phyloP scores from a whole-genome alignment of 1,139 yeast genomes.

The Taphrina communis region DNA sequence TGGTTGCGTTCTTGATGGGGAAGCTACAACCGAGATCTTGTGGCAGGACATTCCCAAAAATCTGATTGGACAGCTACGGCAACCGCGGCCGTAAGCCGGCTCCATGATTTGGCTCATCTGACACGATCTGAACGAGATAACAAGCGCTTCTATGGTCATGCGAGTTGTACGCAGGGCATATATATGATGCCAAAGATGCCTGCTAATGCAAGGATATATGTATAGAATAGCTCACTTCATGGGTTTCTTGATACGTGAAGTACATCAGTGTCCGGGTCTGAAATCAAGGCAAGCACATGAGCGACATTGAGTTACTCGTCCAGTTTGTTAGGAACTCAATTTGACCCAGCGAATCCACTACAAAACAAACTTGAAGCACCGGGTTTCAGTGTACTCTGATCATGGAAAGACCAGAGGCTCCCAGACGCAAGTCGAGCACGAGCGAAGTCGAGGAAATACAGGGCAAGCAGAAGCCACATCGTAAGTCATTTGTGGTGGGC shows the following conservation, averaged over 20 bases:
- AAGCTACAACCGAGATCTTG: constrained; percentile 1
- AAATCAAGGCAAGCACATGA: too few species aligned
- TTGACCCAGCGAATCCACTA: neutral
- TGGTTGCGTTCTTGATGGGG: neutral
- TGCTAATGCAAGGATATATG: too few species aligned
- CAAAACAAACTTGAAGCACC: neutral
- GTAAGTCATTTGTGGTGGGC: constrained; percentile 33
- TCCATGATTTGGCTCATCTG: neutral
- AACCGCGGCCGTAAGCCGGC: neutral
- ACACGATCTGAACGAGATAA: neutral
- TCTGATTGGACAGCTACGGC: neutral
- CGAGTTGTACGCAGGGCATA: too few species aligned
- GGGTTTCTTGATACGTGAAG: too few species aligned
- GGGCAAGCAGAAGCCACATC: constrained; percentile 23
- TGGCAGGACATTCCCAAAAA: neutral
- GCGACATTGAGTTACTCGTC: too few species aligned
- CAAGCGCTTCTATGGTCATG: neutral
- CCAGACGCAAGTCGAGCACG: constrained; percentile 36
- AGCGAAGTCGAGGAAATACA: constrained; percentile 25
- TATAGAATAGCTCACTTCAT: too few species aligned
- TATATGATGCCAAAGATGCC: too few species aligned
- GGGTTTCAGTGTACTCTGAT: neutral
- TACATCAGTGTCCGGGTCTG: too few species aligned
- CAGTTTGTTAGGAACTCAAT: too few species aligned
- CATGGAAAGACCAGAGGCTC: constrained; percentile 26